These are phyloP conservation scores for Lactuca sativa DNA, from an alignment of 129 eudicot species.

Conservation along the genomic window DNA sequence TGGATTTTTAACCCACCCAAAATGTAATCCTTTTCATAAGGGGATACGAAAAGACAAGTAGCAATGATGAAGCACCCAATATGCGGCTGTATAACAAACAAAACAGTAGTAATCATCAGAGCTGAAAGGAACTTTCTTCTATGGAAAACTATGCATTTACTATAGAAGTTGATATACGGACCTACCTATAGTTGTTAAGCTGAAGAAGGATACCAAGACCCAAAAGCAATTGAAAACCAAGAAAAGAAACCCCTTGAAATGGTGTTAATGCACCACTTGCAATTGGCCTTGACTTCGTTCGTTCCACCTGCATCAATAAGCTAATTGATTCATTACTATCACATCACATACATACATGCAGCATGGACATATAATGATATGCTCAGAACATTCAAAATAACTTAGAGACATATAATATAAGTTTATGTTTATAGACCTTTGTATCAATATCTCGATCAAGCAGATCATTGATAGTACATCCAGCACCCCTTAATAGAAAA, in stretches of 20 bases:
- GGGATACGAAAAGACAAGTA: slow-evolving; percentile 90
- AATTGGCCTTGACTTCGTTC: slow-evolving; percentile 86
- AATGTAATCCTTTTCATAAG: slow-evolving; percentile 98
- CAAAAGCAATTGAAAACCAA: slow-evolving; percentile 79
- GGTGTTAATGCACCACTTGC: slow-evolving; percentile 95
- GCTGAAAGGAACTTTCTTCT: not conserved
- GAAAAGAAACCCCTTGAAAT: slow-evolving; percentile 79
- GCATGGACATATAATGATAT: not conserved
- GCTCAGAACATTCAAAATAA: not conserved
- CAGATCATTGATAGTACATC: slow-evolving; percentile 91
- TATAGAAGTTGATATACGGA: too few species aligned
- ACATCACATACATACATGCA: too few species aligned
- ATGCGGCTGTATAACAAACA: slow-evolving; percentile 55
- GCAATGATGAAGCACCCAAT: slow-evolving; percentile 90
- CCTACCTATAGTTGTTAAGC: slow-evolving; percentile 75
- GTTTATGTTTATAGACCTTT: slow-evolving; percentile 45
- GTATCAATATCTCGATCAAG: slow-evolving; percentile 93
- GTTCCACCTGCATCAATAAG: slow-evolving; percentile 63
- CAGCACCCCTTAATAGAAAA: slow-evolving; percentile 88
- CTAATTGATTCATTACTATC: too few species aligned
- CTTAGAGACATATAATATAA: not conserved
- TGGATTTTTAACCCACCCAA: slow-evolving; percentile 79
- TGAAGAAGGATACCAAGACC: slow-evolving; percentile 97
- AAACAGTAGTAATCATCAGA: slow-evolving; percentile 13
- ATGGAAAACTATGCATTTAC: too few species aligned